Evolutionary conservation across 768 basidiomycete genomes (phyloP).

Genomic region (Hebeloma cylindrosporum): DNA sequence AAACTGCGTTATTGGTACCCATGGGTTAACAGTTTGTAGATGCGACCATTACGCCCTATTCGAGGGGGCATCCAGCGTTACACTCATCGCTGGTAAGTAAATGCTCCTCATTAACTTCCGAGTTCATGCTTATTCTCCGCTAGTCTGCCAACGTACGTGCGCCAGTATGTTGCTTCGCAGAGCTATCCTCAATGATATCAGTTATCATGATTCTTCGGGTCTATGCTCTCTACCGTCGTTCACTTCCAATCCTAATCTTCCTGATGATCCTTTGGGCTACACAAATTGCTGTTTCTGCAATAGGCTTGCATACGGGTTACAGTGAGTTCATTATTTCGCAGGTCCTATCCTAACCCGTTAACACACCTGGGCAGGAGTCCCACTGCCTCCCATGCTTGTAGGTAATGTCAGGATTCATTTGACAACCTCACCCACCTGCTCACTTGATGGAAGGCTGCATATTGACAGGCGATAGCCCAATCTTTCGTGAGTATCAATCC

Average conservation of each 20-base stretch:
- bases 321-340: conserved; percentile 12
- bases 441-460: conserved; percentile 23
- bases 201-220: conserved; percentile 31
- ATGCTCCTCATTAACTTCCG: conserved; percentile 5
- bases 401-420: conserved; percentile 14
- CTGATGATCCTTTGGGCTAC: conserved; percentile 20
- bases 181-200: conserved; percentile 1
- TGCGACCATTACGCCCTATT: conserved; percentile 26
- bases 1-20: too few species aligned
- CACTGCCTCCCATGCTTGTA: conserved; percentile 23
- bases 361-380: conserved; percentile 17
- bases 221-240: conserved; percentile 26
- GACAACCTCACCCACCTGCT: background rate
- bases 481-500: conserved; percentile 18
- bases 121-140: background rate
- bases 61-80: conserved; percentile 20
- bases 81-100: conserved; percentile 21
- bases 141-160: conserved; percentile 25
- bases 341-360: background rate
- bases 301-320: conserved; percentile 21
- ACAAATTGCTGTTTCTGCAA: conserved; percentile 24
- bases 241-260: conserved; percentile 14
- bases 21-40: conserved; percentile 9
- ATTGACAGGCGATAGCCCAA: conserved; percentile 18
- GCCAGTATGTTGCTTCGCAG: background rate